Evolutionary conservation across 305 asterid genomes (phyloP).

Genomic region (Fraxinus platypoda): DNA sequence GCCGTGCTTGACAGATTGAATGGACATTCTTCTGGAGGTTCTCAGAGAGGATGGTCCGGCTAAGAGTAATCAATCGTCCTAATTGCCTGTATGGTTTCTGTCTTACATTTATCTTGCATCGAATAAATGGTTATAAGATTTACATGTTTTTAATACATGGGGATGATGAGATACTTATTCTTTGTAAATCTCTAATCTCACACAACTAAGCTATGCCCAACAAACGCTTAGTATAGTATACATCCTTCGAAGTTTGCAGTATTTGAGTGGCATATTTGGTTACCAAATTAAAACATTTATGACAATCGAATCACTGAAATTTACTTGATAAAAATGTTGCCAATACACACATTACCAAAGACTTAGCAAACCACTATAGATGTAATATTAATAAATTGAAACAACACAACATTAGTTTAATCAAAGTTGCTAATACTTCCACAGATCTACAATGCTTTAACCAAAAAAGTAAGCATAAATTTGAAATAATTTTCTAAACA

Average conservation of each 20-base stretch:
- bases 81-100: slow-evolving; percentile 13
- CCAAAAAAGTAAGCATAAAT: not conserved
- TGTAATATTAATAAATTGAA: not conserved
- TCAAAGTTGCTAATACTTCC: not conserved
- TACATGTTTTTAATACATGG: slow-evolving; percentile 37
- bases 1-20: slow-evolving; percentile 72
- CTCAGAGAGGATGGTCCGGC: slow-evolving; percentile 83
- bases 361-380: not conserved
- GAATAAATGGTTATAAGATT: slow-evolving; percentile 38
- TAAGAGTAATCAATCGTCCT: slow-evolving; percentile 21
- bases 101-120: slow-evolving; percentile 24
- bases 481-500: not conserved
- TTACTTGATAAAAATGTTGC: not conserved
- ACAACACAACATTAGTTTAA: not conserved
- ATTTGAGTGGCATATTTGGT: not conserved
- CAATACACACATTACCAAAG: not conserved
- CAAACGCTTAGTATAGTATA: not conserved
- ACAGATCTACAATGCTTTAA: not conserved
- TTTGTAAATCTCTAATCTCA: not conserved
- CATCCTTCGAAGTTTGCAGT: not conserved
- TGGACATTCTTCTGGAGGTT: slow-evolving; percentile 69
- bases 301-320: not conserved
- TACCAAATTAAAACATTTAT: not conserved
- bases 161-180: slow-evolving; percentile 57
- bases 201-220: not conserved